Evolutionary conservation across 768 basidiomycete species (phyloP), one percentile per base, ranked within the genome.

Genomic region (Pleurotus salmoneostramineus): DNA sequence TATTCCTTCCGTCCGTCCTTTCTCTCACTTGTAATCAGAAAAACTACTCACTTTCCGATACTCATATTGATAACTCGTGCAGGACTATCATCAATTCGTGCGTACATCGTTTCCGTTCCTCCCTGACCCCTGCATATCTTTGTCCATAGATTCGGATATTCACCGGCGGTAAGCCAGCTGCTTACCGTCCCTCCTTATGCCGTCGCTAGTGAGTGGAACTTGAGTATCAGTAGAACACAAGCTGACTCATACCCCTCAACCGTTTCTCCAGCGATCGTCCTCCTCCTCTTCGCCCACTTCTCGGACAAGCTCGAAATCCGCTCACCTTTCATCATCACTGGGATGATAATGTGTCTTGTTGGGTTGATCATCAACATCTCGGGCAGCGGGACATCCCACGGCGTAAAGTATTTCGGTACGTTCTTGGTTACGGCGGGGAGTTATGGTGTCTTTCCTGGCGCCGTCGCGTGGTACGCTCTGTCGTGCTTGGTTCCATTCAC

Each of bases 321-420:
- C n/a, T 83, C 73, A 10, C 82, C 80, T 0, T 89, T 85, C 71
- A 78, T 90, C 57, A 60, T 82, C 5, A 73, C 75, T 0, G 82
- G 80, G 0, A 77, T 81, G 3, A 11, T 72, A 1, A 73, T 84
- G 68, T 77, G 75, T 51, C 66, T 85, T 35, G 72, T 85, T 32
- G 87, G 88, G 0, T 89, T 84, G 63, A 56, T 75, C 0, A 86
- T 88, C 67, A 84, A 87, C 64, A 83, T 89, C 52, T 82, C 84
- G 0, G 64, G 76, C 10, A 42, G 8, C 40, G 8, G 40, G 7
- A 79, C 70, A 0, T 62, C 79, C 0, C 64, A 66, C 47, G 82
- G 84, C 0, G 81, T 73, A 31, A 88, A 89, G 69, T 90, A 89
- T 66, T 86, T 88, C 60, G 88, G 87, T 1, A 87, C 83, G 0